Percentiles rank a stretch among this genome's conserved stretches.
Conservation (phyloP, 2,329 filamentous ascomycete genomes). For the Lecanoromycetidae sp. region DNA sequence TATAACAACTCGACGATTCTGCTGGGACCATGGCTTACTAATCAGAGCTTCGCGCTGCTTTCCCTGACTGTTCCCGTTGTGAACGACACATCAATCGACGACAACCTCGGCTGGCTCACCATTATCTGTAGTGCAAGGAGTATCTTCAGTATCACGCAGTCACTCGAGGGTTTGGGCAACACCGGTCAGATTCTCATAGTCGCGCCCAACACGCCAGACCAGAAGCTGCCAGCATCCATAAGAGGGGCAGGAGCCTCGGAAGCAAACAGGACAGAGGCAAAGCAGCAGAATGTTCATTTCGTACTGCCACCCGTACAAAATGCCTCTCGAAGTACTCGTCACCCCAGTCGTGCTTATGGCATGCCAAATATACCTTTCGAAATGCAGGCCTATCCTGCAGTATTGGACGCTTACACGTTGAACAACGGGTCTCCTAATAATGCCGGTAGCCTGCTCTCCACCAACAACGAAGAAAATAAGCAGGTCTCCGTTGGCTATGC, state of each 20-base stretch:
- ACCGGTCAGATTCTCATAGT: slow-evolving; percentile 61
- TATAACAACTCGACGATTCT: slow-evolving; percentile 48
- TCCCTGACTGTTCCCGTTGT: slow-evolving; percentile 73
- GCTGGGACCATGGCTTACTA: slow-evolving; percentile 62
- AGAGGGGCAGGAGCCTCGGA: slow-evolving; percentile 14
- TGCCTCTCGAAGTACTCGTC: slow-evolving; percentile 35
- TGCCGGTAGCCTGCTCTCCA: slow-evolving; percentile 55
- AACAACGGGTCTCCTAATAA: slow-evolving; percentile 46
- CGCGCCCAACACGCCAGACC: slow-evolving; percentile 54
- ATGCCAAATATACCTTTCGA: slow-evolving; percentile 42
- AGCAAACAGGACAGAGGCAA: slow-evolving; percentile 16
- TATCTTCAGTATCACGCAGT: slow-evolving; percentile 49
- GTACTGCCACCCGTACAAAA: slow-evolving; percentile 44
- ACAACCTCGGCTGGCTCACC: slow-evolving; percentile 74
- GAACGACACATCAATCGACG: slow-evolving; percentile 47
- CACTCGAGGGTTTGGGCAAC: slow-evolving; percentile 56
- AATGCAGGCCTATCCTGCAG: slow-evolving; percentile 50
- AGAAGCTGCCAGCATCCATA: slow-evolving; percentile 29
- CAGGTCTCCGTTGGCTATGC: slow-evolving; percentile 72
- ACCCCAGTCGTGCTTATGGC: slow-evolving; percentile 27
- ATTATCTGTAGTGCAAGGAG: slow-evolving; percentile 58
- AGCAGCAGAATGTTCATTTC: slow-evolving; percentile 41
- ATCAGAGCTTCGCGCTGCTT: slow-evolving; percentile 60
- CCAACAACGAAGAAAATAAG: slow-evolving; percentile 58
- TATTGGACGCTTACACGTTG: slow-evolving; percentile 47